These are phyloP conservation scores for Trichophyton benhamiae DNA, from an alignment of 2,329 filamentous ascomycete species.

Conservation along the genomic window DNA sequence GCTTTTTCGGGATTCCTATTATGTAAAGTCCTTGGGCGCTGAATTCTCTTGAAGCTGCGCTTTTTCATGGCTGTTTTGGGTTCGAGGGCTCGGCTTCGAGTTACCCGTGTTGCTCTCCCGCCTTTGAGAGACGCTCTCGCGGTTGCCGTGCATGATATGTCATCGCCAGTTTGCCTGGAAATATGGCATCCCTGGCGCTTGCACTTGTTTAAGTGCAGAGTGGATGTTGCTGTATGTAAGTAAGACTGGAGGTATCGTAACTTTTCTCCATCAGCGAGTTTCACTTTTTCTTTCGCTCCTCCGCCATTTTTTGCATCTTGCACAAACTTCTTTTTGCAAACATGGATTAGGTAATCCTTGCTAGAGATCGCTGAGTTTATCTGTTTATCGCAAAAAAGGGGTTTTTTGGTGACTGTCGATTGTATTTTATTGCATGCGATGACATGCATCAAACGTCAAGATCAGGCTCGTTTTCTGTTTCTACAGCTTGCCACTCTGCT, in stretches of 20 bases:
- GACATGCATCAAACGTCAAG: not conserved
- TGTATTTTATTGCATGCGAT: not conserved
- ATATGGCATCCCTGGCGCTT: too few species aligned
- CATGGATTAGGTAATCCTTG: not conserved
- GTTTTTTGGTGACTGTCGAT: not conserved
- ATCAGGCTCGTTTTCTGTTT: not conserved
- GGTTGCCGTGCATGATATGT: not conserved
- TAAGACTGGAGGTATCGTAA: not conserved
- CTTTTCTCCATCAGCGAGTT: not conserved
- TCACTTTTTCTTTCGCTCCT: too few species aligned
- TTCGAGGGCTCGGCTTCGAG: not conserved
- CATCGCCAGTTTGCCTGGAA: not conserved
- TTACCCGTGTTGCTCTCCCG: conserved; percentile 3
- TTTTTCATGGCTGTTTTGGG: conserved; percentile 1
- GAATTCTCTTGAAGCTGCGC: not conserved
- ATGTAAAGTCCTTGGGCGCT: not conserved
- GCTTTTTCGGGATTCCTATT: conserved; percentile 4
- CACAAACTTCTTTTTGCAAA: not conserved
- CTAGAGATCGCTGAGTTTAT: not conserved
- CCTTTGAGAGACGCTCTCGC: not conserved
- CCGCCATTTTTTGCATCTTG: not conserved
- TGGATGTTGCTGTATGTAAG: not conserved
- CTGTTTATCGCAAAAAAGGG: not conserved
- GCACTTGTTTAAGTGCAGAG: too few species aligned
- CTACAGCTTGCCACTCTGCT: not conserved